phyloP scores from a whole-genome alignment of 352 stramenopile genomes.

The Globisporangium radiosum region DNA sequence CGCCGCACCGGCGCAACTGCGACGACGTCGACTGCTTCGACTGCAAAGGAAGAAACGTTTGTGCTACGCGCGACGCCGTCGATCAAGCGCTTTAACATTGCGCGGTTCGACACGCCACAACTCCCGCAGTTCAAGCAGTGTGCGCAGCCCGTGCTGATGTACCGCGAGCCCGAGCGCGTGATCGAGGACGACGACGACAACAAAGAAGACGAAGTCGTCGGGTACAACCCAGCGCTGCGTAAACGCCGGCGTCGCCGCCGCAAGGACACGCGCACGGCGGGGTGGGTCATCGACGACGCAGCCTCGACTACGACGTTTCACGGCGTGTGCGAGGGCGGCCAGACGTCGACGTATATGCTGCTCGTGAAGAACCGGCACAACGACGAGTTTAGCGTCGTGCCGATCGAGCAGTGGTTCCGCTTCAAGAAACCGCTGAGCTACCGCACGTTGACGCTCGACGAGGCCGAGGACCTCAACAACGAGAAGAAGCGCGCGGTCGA shows the following conservation, averaged over 20 bases:
- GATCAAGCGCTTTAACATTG: constrained; percentile 87
- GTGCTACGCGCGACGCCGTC: constrained; percentile 77
- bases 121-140: constrained; percentile 55
- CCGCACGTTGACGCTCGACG: constrained; percentile 76
- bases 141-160: constrained; percentile 83
- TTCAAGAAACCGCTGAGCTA: constrained; percentile 87
- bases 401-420: constrained; percentile 85
- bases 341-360: constrained; percentile 82
- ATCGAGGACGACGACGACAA: constrained; percentile 73
- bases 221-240: constrained; percentile 66
- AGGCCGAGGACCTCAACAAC: constrained; percentile 84
- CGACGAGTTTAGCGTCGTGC: constrained; percentile 84
- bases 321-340: constrained; percentile 73
- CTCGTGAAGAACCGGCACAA: constrained; percentile 85
- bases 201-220: constrained; percentile 65
- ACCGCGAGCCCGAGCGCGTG: constrained; percentile 71
- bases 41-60: constrained; percentile 47
- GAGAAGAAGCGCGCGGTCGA: constrained; percentile 86
- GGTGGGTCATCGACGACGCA: constrained; percentile 84
- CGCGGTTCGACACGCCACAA: constrained; percentile 67
- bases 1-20: too few relatives aligned
- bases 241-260: constrained; percentile 71
- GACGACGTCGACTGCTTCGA: not conserved
- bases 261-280: constrained; percentile 66
- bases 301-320: constrained; percentile 80